Base-by-base conservation (phyloP, 2,329 filamentous ascomycete genomes). In the Alternaria gansuensis region DNA sequence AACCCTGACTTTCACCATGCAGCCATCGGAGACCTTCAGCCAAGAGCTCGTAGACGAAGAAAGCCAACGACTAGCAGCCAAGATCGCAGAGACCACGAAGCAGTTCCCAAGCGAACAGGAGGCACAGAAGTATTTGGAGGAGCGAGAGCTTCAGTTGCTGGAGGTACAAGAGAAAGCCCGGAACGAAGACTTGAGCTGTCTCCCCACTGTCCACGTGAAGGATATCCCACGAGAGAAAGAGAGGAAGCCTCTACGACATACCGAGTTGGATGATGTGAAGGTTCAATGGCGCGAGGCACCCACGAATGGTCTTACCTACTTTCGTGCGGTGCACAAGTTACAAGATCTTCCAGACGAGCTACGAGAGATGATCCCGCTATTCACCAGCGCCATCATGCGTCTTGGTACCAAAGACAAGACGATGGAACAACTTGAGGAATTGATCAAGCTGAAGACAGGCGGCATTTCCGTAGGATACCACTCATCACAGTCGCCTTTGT, bases 271-370 rank as follows among this genome's bases (percentile, higher is more conserved):
- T 40, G 84, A 85, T 36, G 85, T 90, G 39, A 87, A 89, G 44
- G 87, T 95, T 4, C 91, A 97, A 70, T 97, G 93, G 93, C 89
- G 90, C 50, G 92, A 96, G 77, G 92, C 93, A 7, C 91, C 92
- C 2, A 99, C 95, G 0, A 99, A 99, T 70, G 95, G 95, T 0
- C 81, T 99, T 58, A 98, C 94, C 1, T 99, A 99, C 76, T 97
- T 99, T 82, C 89, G 93, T 59, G 93, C 92, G 3, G 86, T 98
- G 75, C 93, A 96, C 74, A 84, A 86, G 0, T 83, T 98, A 54
- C 85, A 91, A 43, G 87, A 90, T 60, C 81, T 99, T 13, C 92
- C 94, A 0, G 89, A 94, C 61, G 92, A 97, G 63, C 84, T 98
- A 51, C 87, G 95, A 51, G 84, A 91, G 67, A 82, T 98, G 57